phyloP scores from a whole-genome alignment of 805 yeast genomes.

The Zygosaccharomyces rouxii region DNA sequence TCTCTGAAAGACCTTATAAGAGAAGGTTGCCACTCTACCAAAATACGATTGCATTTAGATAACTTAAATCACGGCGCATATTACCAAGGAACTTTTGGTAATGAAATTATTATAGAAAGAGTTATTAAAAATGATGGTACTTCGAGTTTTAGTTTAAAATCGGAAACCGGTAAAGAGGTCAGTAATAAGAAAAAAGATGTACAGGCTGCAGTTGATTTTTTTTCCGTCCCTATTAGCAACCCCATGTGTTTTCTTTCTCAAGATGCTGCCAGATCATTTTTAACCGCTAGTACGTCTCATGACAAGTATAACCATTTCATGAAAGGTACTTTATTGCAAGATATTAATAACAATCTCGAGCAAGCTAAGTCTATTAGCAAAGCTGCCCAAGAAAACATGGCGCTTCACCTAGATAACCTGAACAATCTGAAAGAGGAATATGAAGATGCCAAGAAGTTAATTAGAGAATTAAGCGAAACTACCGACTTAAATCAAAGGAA shows the following conservation, averaged over 20 bases:
- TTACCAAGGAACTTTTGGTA: conserved; percentile 62
- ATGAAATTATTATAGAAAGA: conserved; percentile 65
- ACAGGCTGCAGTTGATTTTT: conserved; percentile 62
- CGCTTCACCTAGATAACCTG: conserved; percentile 39
- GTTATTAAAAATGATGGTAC: conserved; percentile 50
- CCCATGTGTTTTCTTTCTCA: conserved; percentile 92
- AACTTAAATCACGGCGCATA: conserved; percentile 66
- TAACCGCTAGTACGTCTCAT: conserved; percentile 68
- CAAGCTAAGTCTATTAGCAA: conserved; percentile 36
- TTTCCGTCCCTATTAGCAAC: conserved; percentile 76
- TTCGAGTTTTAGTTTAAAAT: conserved; percentile 50
- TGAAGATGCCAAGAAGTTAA: conserved; percentile 41
- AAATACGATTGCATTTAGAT: conserved; percentile 57
- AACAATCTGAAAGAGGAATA: conserved; percentile 39
- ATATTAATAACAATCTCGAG: conserved; percentile 52
- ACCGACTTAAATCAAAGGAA: conserved; percentile 40
- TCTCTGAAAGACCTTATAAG: conserved; percentile 65
- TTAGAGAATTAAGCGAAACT: conserved; percentile 39
- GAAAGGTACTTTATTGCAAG: conserved; percentile 73
- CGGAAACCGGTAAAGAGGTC: conserved; percentile 47
- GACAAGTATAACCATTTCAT: conserved; percentile 73
- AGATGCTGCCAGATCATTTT: conserved; percentile 86
- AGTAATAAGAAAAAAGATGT: conserved; percentile 62
- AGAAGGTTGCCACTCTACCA: conserved; percentile 69
- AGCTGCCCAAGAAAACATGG: conserved; percentile 39